phyloP scores from a whole-genome alignment of 1,284 basidiomycete genomes.

The Cutaneotrichosporon spelunceum region DNA sequence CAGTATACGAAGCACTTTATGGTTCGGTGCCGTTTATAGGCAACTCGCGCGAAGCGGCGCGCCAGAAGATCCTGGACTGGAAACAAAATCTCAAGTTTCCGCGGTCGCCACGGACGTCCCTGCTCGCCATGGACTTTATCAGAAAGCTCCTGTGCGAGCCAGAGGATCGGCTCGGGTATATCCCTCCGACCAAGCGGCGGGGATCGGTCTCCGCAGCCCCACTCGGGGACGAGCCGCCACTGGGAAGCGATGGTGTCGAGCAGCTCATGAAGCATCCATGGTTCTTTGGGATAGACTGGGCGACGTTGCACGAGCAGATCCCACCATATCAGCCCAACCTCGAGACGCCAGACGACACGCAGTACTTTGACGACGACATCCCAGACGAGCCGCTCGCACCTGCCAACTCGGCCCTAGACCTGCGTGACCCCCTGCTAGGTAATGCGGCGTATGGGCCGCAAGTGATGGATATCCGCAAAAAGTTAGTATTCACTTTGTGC shows the following conservation, averaged over 20 bases:
- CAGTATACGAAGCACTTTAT: constrained; percentile 68
- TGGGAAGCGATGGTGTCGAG: constrained; percentile 68
- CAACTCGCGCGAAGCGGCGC: constrained; percentile 81
- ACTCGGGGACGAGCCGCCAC: neutral
- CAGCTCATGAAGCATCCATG: constrained; percentile 76
- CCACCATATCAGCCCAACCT: constrained; percentile 88
- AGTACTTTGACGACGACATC: constrained; percentile 89
- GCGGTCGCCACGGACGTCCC: constrained; percentile 72
- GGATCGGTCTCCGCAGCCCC: constrained; percentile 9
- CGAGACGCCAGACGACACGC: constrained; percentile 71
- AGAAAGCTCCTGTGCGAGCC: constrained; percentile 84
- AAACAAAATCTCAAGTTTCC: constrained; percentile 82
- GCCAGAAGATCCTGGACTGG: constrained; percentile 92
- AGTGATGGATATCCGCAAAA: constrained; percentile 84
- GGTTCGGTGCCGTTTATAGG: constrained; percentile 85
- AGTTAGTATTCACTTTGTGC: constrained; percentile 42
- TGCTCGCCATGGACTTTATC: constrained; percentile 82
- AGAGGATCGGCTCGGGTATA: constrained; percentile 85
- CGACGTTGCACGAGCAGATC: constrained; percentile 67
- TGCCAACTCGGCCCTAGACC: constrained; percentile 77
- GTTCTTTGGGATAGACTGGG: constrained; percentile 84
- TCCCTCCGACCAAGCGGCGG: constrained; percentile 41
- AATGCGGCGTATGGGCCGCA: constrained; percentile 79
- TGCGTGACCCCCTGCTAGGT: constrained; percentile 80
- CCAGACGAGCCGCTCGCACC: constrained; percentile 85